These are phyloP conservation scores for Bocquillonia castaneifolia DNA, from an alignment of 441 rosid genomes.

Conservation along the genomic window DNA sequence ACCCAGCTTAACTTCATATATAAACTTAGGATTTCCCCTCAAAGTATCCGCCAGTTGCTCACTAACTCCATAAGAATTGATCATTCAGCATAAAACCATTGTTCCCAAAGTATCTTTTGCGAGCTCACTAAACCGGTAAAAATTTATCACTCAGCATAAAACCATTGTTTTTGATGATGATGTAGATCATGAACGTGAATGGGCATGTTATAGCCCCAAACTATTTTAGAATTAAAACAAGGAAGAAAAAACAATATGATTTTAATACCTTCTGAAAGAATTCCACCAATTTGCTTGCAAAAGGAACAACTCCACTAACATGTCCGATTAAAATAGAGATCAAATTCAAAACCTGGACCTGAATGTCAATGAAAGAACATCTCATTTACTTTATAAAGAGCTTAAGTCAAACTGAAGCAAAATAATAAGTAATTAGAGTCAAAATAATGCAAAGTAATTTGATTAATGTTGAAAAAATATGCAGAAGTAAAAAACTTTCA, in stretches of 20 bases:
- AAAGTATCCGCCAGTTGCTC: not conserved
- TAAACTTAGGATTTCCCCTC: not conserved
- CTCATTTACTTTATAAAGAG: not conserved
- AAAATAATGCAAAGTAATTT: not conserved
- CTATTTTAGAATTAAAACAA: not conserved
- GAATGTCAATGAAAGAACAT: constrained; percentile 27
- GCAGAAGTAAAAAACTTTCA: not conserved
- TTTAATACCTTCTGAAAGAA: constrained; percentile 79
- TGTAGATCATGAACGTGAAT: not conserved
- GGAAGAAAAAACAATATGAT: constrained; percentile 9
- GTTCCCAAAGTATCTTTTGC: too few relatives aligned
- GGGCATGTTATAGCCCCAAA: not conserved
- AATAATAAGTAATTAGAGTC: not conserved
- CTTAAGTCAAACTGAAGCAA: not conserved
- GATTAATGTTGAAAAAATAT: not conserved
- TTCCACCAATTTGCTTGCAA: constrained; percentile 66
- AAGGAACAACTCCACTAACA: constrained; percentile 72
- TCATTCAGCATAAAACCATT: not conserved
- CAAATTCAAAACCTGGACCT: constrained; percentile 96
- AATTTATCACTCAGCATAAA: not conserved
- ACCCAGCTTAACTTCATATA: not conserved
- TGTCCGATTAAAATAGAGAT: constrained; percentile 85
- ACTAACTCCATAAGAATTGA: not conserved
- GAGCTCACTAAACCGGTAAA: not conserved
- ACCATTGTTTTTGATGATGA: not conserved